Conservation (phyloP, 2,329 filamentous ascomycete genomes). For the Hortaea sp. region DNA sequence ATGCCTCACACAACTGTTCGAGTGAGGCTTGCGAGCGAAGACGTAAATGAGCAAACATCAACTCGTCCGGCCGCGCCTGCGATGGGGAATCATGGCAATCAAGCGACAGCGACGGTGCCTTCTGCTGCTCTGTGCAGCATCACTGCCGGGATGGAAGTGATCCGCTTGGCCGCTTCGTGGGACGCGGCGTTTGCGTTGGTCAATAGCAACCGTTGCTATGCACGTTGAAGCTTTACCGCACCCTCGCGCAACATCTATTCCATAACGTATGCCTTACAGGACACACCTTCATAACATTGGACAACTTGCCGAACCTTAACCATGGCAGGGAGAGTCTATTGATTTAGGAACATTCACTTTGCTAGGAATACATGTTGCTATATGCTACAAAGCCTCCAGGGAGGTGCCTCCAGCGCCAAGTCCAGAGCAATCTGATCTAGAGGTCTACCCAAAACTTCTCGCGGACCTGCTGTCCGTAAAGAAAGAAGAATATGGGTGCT, state of each 20-base stretch:
- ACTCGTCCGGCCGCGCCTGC: not conserved
- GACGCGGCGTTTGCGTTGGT: not conserved
- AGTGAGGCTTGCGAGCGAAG: conserved; percentile 9
- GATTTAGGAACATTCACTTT: no score
- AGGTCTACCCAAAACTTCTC: conserved; percentile 27
- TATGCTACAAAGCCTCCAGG: no score
- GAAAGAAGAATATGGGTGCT: conserved; percentile 40
- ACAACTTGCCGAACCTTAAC: no score
- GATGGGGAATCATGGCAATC: not conserved
- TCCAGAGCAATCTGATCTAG: no score
- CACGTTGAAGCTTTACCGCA: not conserved
- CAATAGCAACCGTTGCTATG: not conserved
- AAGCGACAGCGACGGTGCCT: not conserved
- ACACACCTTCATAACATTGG: no score
- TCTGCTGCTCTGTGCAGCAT: not conserved
- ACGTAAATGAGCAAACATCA: conserved; percentile 13
- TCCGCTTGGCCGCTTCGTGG: not conserved
- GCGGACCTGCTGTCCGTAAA: conserved; percentile 37
- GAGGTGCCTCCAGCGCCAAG: no score
- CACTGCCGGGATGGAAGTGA: not conserved
- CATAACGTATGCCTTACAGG: no score
- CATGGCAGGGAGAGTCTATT: no score
- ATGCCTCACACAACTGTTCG: conserved; percentile 9
- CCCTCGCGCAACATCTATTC: no score
- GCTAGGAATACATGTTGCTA: no score